A percentile compares a stretch with the other conserved stretches of the same genome.
Conservation (phyloP, 345 rosid species). For the Passiflora organensis region DNA sequence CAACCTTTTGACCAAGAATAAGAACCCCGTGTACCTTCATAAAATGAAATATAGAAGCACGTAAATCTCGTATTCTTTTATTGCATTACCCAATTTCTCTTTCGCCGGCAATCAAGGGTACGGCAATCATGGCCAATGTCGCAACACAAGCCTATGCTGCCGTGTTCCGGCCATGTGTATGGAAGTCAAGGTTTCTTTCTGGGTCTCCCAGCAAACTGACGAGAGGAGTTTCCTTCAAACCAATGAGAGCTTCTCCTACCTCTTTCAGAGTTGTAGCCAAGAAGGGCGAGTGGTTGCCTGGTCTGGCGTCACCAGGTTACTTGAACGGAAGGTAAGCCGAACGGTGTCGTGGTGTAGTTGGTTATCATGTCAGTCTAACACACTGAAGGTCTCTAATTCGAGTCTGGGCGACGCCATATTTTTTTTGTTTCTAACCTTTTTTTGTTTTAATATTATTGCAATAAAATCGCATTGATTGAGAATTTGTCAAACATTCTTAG, state of each 20-base stretch:
- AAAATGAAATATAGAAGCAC: conserved; percentile 22
- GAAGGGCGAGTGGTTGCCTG: conserved; percentile 98
- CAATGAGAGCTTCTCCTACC: conserved; percentile 26
- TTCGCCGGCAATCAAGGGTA: conserved; percentile 3
- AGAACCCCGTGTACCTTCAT: conserved; percentile 31
- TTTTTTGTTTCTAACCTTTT: not conserved
- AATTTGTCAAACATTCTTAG: conserved; percentile 24
- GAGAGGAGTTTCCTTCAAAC: conserved; percentile 41
- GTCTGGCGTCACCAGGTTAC: conserved; percentile 72
- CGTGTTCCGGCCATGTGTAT: conserved; percentile 61
- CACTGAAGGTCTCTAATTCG: conserved; percentile 91
- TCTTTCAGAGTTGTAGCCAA: conserved; percentile 70
- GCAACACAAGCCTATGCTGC: conserved; percentile 86
- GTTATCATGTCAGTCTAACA: conserved; percentile 96
- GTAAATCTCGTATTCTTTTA: not conserved
- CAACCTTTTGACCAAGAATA: conserved; percentile 28
- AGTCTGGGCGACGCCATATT: conserved; percentile 71
- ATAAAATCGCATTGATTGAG: not conserved
- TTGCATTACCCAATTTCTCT: not conserved
- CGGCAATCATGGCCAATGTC: conserved; percentile 56
- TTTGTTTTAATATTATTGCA: not conserved
- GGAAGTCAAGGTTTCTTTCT: conserved; percentile 56
- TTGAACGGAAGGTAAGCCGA: conserved; percentile 67
- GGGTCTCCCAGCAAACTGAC: conserved; percentile 52
- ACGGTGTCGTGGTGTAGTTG: conserved; percentile 95